phyloP scores from a whole-genome alignment of 2,329 filamentous ascomycete species.

The Exophiala spinifera region DNA sequence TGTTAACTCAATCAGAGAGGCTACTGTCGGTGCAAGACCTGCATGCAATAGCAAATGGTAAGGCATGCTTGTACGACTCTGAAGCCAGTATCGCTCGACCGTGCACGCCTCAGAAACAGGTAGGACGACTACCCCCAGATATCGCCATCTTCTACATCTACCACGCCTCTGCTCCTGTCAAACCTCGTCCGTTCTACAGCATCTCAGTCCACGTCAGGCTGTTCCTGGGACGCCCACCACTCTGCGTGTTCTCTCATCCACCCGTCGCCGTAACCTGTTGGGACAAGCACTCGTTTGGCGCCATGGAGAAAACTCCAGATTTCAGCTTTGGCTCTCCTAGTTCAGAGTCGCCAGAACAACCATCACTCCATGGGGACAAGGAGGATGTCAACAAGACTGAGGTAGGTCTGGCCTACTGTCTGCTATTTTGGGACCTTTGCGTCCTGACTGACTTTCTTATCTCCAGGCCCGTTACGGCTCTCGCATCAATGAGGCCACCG shows the following conservation, averaged over 20 bases:
- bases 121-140: not conserved
- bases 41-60: slow-evolving; percentile 4
- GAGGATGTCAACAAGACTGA: slow-evolving; percentile 21
- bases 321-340: slow-evolving; percentile 10
- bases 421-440: too few relatives aligned
- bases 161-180: not conserved
- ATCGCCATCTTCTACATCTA: slow-evolving; percentile 12
- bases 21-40: slow-evolving; percentile 7
- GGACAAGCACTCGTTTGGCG: not conserved
- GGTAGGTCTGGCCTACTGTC: slow-evolving; percentile 8
- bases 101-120: not conserved
- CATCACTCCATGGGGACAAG: not conserved
- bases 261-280: not conserved
- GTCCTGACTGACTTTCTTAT: not conserved
- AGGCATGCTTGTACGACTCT: not conserved
- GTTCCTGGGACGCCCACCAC: not conserved
- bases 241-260: not conserved
- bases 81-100: not conserved
- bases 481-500: slow-evolving; percentile 45
- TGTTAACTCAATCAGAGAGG: slow-evolving; percentile 2
- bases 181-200: not conserved
- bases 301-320: slow-evolving; percentile 20
- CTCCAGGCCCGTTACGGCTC: slow-evolving; percentile 21
- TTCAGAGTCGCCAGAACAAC: slow-evolving; percentile 21
- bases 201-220: not conserved